Evolutionary conservation across 2,329 filamentous ascomycete genomes (phyloP).

Genomic region (Talaromyces sp.): DNA sequence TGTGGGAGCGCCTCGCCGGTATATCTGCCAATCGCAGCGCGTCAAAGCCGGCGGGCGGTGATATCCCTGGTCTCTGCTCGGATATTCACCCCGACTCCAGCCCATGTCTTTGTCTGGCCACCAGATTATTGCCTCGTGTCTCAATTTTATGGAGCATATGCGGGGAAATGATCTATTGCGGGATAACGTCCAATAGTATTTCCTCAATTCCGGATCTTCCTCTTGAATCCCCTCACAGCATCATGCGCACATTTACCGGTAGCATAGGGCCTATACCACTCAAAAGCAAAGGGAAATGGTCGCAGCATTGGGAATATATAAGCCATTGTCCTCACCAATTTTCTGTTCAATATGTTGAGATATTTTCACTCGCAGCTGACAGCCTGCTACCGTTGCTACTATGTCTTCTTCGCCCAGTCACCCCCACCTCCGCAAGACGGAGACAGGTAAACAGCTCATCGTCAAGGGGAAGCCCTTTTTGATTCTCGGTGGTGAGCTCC

Average conservation of each 20-base stretch:
- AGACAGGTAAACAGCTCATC: background rate
- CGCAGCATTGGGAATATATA: background rate
- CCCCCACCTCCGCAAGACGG: background rate
- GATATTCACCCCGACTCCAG: background rate
- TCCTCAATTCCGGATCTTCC: conserved; percentile 1
- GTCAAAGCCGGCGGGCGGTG: background rate
- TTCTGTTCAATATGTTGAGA: too few relatives aligned
- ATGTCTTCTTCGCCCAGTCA: conserved; percentile 2
- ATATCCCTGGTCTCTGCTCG: background rate
- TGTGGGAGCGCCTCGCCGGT: conserved; percentile 4
- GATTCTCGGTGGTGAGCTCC: conserved; percentile 19
- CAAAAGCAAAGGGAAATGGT: background rate
- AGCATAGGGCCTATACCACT: background rate
- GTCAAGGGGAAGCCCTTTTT: conserved; percentile 2
- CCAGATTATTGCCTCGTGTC: background rate
- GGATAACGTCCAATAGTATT: conserved; percentile 14
- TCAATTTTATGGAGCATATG: background rate
- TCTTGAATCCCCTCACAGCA: conserved; percentile 8
- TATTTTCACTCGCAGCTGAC: background rate
- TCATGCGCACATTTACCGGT: conserved; percentile 7
- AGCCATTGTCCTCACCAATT: too few relatives aligned
- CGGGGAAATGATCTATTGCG: conserved; percentile 9
- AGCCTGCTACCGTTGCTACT: background rate
- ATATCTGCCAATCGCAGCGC: conserved; percentile 5
- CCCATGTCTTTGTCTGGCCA: too few relatives aligned